A percentile compares a stretch with the other conserved stretches of the same genome.
phyloP scores from a whole-genome alignment of 208 protist species.

The Wallacemonas rigidus region DNA sequence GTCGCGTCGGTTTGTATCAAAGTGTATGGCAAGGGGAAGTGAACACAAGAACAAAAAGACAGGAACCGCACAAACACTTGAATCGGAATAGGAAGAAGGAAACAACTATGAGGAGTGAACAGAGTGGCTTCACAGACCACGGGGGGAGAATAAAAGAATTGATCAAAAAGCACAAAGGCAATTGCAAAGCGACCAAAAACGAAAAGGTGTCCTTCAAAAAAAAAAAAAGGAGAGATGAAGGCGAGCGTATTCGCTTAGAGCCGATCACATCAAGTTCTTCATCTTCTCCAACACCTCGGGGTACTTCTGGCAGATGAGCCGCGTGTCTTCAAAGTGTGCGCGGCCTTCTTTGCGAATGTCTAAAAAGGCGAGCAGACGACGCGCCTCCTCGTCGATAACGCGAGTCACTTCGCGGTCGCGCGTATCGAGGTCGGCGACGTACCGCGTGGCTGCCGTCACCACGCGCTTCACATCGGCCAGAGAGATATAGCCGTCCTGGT shows the following conservation, averaged over 20 bases:
- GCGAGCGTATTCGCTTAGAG: background rate
- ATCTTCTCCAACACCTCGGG: conserved; percentile 91
- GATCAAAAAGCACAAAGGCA: too few species aligned
- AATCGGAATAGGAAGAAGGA: too few species aligned
- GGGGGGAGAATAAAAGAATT: too few species aligned
- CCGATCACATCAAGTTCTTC: conserved; percentile 76
- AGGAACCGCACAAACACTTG: too few species aligned
- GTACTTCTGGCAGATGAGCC: conserved; percentile 79
- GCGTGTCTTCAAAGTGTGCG: conserved; percentile 76
- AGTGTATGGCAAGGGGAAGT: too few species aligned
- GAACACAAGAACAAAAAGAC: too few species aligned
- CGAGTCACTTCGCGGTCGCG: conserved; percentile 72
- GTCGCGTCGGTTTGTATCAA: too few species aligned
- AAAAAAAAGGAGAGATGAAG: background rate
- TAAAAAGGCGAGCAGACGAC: conserved; percentile 80
- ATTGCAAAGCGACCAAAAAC: too few species aligned
- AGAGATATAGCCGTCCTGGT: conserved; percentile 89
- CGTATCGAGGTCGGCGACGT: conserved; percentile 88
- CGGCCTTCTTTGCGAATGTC: conserved; percentile 79
- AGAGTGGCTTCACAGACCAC: background rate
- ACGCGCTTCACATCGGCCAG: conserved; percentile 82
- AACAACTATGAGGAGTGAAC: too few species aligned
- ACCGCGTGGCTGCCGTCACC: conserved; percentile 88
- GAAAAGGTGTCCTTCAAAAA: conserved; percentile 2
- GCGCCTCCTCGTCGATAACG: conserved; percentile 81